Base-by-base conservation (phyloP, 2,329 filamentous ascomycete genomes). In the Hymenoscyphus salicellus region DNA sequence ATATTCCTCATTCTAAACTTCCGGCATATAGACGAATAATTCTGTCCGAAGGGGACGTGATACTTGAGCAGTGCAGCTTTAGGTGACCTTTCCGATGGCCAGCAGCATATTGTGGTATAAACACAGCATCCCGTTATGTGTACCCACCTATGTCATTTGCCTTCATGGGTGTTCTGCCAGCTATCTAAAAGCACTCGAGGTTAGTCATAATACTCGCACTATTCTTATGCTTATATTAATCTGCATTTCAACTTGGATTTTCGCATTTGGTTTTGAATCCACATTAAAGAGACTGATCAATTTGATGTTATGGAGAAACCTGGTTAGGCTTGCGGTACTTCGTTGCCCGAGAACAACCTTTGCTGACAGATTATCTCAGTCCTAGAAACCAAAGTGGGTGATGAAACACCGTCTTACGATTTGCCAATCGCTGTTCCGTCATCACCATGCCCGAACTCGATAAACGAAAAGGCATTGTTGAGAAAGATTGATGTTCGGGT, bases 401-500 rank as follows among this genome's bases (percentile, higher is more conserved):
- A 14, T 52, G 23, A 20, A 52, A 23, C 14, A 14, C 10, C 46
- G 6, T 10, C 46, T 52, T 26, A 23, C 46, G 46, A 23, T 10
- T 14, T 23, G 10, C 10, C 20, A 20, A 23, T 5, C 20, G 23
- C 46, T 5, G 46, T 52, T 14, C n/a, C 20, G 26, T 52, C 46
- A 2, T 23, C 46, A 3, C 11, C 23, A 52, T 52, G 46, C 23
- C 46, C 46, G 14, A 26, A 23, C 14, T 26, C 46, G 4, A 14
- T 52, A 5, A 52, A 52, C 11, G 46, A 52, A 23, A 52, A 52
- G 46, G 20, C 14, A 14, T 26, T 52, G 20, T 26, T 68, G 16
- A 61, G 68, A 11, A 66, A 89, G 75, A 76, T 91, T 38, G 89
- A 91, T 74, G 65, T 80, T 8, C 80, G 83, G 71, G 80, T 91